Conservation (phyloP, 257 asterid species). For the Nicotiana knightiana region DNA sequence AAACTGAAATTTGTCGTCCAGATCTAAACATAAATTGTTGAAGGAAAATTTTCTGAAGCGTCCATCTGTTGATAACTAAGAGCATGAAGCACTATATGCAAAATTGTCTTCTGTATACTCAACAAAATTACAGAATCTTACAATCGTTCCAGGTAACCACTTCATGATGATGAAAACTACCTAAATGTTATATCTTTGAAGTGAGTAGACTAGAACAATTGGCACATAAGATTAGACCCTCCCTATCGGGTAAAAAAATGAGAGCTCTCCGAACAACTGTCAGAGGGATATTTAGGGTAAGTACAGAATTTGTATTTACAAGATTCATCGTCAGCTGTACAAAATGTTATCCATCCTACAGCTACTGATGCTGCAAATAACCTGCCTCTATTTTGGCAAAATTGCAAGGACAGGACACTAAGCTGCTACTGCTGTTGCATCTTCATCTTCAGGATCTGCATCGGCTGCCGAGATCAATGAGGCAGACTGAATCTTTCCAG, state of each 20-base stretch:
- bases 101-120: not conserved
- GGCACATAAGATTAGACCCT: not conserved
- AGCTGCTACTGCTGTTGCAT: slow-evolving; percentile 42
- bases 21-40: no score
- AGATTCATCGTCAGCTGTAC: slow-evolving; percentile 2
- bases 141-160: not conserved
- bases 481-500: slow-evolving; percentile 91
- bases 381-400: not conserved
- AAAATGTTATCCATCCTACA: slow-evolving; percentile 1
- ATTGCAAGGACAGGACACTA: not conserved
- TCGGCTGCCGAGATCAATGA: slow-evolving; percentile 78
- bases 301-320: not conserved
- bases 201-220: not conserved
- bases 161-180: not conserved
- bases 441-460: slow-evolving; percentile 45
- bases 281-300: not conserved
- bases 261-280: not conserved
- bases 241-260: not conserved
- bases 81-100: not conserved
- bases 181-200: not conserved
- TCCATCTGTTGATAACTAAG: not conserved
- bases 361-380: not conserved
- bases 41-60: not conserved
- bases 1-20: no score
- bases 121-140: not conserved